Percentiles rank a stretch among this genome's conserved stretches.
Evolutionary conservation across 345 rosid species (phyloP).

Genomic region (Euclidium syriacum): DNA sequence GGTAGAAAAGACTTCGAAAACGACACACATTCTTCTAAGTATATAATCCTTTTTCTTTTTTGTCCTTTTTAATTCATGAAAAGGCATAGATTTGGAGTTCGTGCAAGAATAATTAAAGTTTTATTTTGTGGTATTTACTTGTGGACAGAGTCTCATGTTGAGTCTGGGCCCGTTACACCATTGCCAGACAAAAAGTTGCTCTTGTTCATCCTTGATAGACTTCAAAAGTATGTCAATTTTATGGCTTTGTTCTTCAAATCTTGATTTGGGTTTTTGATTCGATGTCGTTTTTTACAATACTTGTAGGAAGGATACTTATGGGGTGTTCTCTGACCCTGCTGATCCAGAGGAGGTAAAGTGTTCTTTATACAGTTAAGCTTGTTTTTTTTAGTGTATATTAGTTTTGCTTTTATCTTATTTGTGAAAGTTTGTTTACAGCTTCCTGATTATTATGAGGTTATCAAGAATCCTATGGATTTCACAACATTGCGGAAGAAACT

Average conservation of each 20-base stretch:
- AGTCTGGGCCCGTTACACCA: conserved; percentile 79
- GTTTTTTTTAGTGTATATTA: background rate
- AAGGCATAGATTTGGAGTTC: conserved; percentile 19
- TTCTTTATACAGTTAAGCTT: background rate
- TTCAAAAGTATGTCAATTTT: conserved; percentile 72
- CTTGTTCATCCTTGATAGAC: conserved; percentile 91
- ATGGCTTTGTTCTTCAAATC: background rate
- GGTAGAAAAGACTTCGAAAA: conserved; percentile 69
- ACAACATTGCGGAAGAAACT: conserved; percentile 64
- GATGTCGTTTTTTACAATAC: background rate
- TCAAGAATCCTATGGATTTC: conserved; percentile 88
- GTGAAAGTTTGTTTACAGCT: conserved; percentile 46
- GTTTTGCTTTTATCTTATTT: background rate
- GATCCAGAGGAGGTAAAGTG: conserved; percentile 69
- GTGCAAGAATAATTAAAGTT: conserved; percentile 2
- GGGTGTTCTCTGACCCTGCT: conserved; percentile 89
- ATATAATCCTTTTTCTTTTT: conserved; percentile 19
- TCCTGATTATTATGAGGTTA: conserved; percentile 77
- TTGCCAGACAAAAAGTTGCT: conserved; percentile 96
- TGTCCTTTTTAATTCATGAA: conserved; percentile 19
- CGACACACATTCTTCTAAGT: conserved; percentile 67
- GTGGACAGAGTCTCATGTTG: conserved; percentile 70
- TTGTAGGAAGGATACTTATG: conserved; percentile 88
- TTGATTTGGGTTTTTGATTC: conserved; percentile 22
- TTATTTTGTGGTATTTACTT: conserved; percentile 32